Percentiles rank a stretch among this genome's conserved stretches.
These are phyloP conservation scores for Tribonema minus DNA, from an alignment of 108 stramenopile genomes.

Conservation along the genomic window DNA sequence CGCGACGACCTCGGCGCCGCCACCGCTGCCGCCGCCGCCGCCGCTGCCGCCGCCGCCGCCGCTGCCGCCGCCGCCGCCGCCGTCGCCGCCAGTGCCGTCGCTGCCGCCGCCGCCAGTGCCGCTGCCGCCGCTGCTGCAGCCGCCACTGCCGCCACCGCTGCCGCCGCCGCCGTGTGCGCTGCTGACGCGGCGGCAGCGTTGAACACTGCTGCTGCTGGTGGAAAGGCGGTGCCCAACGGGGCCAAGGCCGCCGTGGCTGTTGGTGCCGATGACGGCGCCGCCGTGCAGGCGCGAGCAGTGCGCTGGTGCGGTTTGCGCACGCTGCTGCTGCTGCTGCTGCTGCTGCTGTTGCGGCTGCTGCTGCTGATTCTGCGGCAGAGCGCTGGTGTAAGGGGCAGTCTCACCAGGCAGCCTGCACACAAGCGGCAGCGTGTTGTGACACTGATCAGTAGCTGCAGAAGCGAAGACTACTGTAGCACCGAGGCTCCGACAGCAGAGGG, in stretches of 20 bases:
- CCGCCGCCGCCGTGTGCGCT: neutral
- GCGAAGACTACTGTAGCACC: no score
- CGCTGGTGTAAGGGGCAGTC: neutral
- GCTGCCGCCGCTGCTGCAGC: neutral
- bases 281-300: no score
- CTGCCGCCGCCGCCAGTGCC: neutral
- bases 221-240: neutral
- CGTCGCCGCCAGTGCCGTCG: neutral
- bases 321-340: no score
- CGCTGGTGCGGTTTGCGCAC: neutral
- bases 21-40: neutral
- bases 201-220: neutral
- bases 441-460: no score
- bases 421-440: no score
- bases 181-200: neutral
- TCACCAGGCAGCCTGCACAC: neutral
- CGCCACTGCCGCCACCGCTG: neutral
- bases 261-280: neutral
- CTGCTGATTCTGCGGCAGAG: neutral
- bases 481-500: no score
- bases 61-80: neutral
- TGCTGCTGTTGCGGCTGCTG: no score
- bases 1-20: neutral
- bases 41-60: neutral
- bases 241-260: neutral